phyloP scores from a whole-genome alignment of 805 yeast species.

The Candida sakaeoensis region DNA sequence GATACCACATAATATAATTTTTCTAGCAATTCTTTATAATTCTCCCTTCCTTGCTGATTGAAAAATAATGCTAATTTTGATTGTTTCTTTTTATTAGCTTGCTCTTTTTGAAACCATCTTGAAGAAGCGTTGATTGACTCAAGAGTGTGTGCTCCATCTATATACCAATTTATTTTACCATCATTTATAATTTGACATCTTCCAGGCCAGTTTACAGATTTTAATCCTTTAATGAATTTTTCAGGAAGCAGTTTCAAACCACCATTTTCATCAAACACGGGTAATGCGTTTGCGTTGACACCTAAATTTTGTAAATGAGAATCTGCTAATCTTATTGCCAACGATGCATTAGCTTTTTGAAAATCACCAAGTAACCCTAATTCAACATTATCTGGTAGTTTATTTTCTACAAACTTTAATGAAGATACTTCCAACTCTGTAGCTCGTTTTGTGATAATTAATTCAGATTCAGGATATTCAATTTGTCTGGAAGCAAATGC shows the following conservation, averaged over 20 bases:
- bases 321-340: constrained; percentile 71
- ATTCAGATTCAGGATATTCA: constrained; percentile 47
- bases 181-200: constrained; percentile 74
- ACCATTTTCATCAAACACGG: constrained; percentile 16
- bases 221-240: constrained; percentile 56
- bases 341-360: constrained; percentile 80
- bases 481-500: constrained; percentile 66
- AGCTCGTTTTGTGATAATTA: constrained; percentile 63
- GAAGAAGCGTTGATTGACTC: constrained; percentile 86
- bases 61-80: constrained; percentile 61
- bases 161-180: constrained; percentile 61
- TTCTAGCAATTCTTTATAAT: constrained; percentile 58
- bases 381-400: constrained; percentile 33
- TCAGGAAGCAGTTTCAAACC: constrained; percentile 37
- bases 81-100: constrained; percentile 10
- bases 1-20: constrained; percentile 45
- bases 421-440: constrained; percentile 47
- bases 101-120: constrained; percentile 58
- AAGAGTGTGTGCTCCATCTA: constrained; percentile 95
- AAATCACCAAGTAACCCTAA: constrained; percentile 82
- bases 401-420: constrained; percentile 50
- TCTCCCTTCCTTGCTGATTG: constrained; percentile 92
- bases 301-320: constrained; percentile 56
- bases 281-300: constrained; percentile 21
- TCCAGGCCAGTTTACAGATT: constrained; percentile 85